Evolutionary conservation across 805 yeast genomes (phyloP), one percentile per base, ranked within the genome.

Genomic region (Sungouiella blattae): DNA sequence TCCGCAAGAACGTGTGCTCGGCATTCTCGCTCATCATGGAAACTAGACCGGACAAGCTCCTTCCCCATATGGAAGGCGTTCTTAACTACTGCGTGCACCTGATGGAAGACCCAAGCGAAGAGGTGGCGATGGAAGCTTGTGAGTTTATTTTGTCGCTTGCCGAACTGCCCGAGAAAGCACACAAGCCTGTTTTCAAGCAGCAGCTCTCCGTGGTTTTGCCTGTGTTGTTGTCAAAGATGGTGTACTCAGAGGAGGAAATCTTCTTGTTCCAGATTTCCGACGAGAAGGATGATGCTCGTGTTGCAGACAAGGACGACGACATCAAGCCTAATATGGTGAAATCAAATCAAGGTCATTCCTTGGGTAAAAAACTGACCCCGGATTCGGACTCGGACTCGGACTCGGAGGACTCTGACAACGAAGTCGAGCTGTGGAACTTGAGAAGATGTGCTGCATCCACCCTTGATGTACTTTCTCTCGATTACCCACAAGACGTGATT

Each of bases 361-460:
- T 29, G 13, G 32, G 47, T n/a, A 50, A 57, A 11, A 45, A 50
- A 13, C 45, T 40, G 22, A 37, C 33, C 14, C 75, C 64, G 24
- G 70, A 62, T 15, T 80, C 76, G 27, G 80, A 72, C 18, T 83
- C 75, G 11, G 86, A 77, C 11, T 87, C 77, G 17, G 91, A 79
- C 20, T 93, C 80, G 8, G 89, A 78, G 18, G 87, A 78, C 32
- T 84, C 75, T 34, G 83, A 73, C 32, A 81, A 73, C 36, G 79
- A 75, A 24, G 71, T 79, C 30, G 77, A 80, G 23, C 87, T 80
- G 49, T 93, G 98, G 98, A 87, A 81, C 50, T 62, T 93, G 39
- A 74, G 98, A 52, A 91, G 91, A 61, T 91, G 98, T 59, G 73
- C 95, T 4, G 98, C 98, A 3, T 93, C 97, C 4, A 83, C 97